These are phyloP conservation scores for Beauveria varroae DNA, from an alignment of 2,329 filamentous ascomycete species.

Conservation along the genomic window DNA sequence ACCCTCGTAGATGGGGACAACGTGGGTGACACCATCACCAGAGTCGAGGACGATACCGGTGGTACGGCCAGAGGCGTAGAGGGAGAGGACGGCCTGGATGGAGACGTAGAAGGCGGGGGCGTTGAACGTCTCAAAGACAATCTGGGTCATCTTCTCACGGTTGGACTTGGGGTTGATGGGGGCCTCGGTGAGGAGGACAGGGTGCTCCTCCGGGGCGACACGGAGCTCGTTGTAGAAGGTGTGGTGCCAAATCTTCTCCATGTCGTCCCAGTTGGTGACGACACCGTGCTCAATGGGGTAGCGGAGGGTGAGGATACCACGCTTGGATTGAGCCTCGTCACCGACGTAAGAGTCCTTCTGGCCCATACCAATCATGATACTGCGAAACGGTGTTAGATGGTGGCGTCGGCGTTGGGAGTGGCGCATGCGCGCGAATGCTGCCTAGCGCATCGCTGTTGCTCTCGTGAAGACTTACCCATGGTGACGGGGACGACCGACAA, in stretches of 20 bases:
- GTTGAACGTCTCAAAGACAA: slow-evolving; percentile 99
- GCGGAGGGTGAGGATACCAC: slow-evolving; percentile 99
- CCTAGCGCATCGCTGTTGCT: not conserved
- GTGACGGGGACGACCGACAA: slow-evolving; percentile 98
- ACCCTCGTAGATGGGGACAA: slow-evolving; percentile 99
- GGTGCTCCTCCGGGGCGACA: slow-evolving; percentile 99
- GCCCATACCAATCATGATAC: slow-evolving; percentile 99
- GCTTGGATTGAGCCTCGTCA: slow-evolving; percentile 99
- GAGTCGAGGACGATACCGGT: slow-evolving; percentile 99
- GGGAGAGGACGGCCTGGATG: slow-evolving; percentile 97
- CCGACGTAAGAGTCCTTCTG: slow-evolving; percentile 99
- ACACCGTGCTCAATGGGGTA: slow-evolving; percentile 99
- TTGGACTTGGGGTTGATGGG: slow-evolving; percentile 99
- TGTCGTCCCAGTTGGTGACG: slow-evolving; percentile 99
- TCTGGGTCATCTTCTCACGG: slow-evolving; percentile 99
- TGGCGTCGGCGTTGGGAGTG: slow-evolving; percentile 11
- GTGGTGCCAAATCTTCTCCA: slow-evolving; percentile 99
- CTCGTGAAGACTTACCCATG: slow-evolving; percentile 1
- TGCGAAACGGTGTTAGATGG: slow-evolving; percentile 28
- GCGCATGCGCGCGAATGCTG: not conserved
- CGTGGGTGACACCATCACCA: slow-evolving; percentile 99
- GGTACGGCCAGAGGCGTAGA: slow-evolving; percentile 99
- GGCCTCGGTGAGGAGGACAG: slow-evolving; percentile 96
- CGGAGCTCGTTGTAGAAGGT: slow-evolving; percentile 99
- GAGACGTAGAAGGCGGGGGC: slow-evolving; percentile 99